These are phyloP conservation scores for Farysia itapuensis DNA, from an alignment of 1,284 basidiomycete genomes.

Conservation along the genomic window DNA sequence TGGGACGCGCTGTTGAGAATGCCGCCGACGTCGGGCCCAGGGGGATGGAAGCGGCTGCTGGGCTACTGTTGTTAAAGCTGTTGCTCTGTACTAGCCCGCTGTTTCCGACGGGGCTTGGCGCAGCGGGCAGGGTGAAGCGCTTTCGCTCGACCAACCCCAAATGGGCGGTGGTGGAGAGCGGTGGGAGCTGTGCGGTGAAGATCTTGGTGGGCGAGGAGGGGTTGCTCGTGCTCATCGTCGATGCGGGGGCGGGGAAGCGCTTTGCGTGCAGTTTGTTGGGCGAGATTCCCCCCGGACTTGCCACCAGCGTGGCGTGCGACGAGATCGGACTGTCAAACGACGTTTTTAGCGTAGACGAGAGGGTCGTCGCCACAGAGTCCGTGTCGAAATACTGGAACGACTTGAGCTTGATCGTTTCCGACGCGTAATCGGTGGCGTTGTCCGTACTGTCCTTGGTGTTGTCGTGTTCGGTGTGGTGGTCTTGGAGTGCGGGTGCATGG, in stretches of 20 bases:
- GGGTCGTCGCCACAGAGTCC: too few species aligned
- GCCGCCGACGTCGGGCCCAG: conserved; percentile 6
- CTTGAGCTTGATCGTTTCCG: background rate
- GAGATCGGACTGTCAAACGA: conserved; percentile 1
- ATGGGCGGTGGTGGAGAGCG: conserved; percentile 2
- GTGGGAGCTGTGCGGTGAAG: background rate
- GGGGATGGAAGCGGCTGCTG: conserved; percentile 1
- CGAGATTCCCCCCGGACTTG: conserved; percentile 17
- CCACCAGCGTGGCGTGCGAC: too few species aligned
- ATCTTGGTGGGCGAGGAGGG: background rate
- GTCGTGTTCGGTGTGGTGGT: too few species aligned
- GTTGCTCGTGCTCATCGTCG: background rate
- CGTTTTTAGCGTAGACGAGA: conserved; percentile 7
- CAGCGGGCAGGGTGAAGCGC: conserved; percentile 19
- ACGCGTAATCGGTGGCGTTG: too few species aligned
- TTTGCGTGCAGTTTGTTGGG: conserved; percentile 30
- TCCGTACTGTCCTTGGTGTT: too few species aligned
- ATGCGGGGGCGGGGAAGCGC: conserved; percentile 11
- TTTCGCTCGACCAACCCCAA: conserved; percentile 33
- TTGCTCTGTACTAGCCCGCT: conserved; percentile 11
- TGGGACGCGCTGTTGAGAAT: conserved; percentile 12
- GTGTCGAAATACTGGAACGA: too few species aligned
- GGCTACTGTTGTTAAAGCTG: conserved; percentile 8
- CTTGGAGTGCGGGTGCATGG: too few species aligned
- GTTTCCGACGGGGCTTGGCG: background rate